Base-by-base conservation (phyloP, 202 grass and related monocot species). In the Setaria italica region DNA sequence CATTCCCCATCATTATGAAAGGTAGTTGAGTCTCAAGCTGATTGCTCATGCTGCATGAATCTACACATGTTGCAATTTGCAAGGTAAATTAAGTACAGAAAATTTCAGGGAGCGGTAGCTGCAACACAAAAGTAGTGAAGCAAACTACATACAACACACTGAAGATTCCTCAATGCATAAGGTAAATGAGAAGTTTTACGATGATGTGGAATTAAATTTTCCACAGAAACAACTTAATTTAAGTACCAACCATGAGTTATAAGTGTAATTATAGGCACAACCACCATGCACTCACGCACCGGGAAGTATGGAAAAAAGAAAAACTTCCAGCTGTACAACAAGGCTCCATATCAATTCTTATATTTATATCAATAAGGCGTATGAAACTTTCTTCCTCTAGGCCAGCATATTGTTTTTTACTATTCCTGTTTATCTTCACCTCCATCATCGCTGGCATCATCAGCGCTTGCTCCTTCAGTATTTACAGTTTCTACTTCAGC, bases 261-360 rank as follows among this genome's bases (percentile, higher is more conserved):
- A 84, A 35, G 53, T 48, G 45, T n/a, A 25, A 25, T 25, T 25
- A 81, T 80, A 76, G n/a, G 35, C 32, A 74, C 3, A 50, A 68
- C 43, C 54, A 17, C 67, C 77, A 84, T 10, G 5, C 15, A 77
- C 5, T 45, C 57, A 90, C 11, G 4, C 16, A 72, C 16, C 56
- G 35, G 63, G 55, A 43, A 79, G 73, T 57, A 69, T 32, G 54
- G 48, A 8, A 19, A 47, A 41, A 41, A 4, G 39, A 58, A 51
- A 77, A 76, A 25, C 9, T 66, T 81, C 14, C 65, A 65, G 55
- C 80, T 90, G 85, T 90, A 91, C 55, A 88, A 50, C 67, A 72
- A 84, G 51, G 34, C 49, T 57, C 68, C 50, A 75, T 63, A 70
- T 77, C 34, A 67, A 72, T 51, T 13, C 7, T 49, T 74, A 41